Percentiles rank a stretch among this genome's conserved stretches.
Evolutionary conservation across 2,329 filamentous ascomycete genomes (phyloP).

Genomic region (Corniculantispora saksenae): DNA sequence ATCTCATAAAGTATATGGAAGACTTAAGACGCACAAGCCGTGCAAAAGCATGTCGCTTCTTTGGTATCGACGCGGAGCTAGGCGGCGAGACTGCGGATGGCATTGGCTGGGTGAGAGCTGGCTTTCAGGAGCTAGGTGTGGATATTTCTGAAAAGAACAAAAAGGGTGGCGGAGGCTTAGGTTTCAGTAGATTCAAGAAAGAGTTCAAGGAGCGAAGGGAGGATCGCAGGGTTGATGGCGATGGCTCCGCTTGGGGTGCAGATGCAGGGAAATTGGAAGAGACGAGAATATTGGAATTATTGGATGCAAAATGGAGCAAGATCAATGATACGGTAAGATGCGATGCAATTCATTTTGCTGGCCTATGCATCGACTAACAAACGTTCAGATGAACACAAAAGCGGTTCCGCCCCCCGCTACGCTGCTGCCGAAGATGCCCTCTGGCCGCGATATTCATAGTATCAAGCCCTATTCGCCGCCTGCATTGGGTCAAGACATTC

Average conservation of each 20-base stretch:
- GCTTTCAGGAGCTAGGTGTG: slow-evolving; percentile 72
- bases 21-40: slow-evolving; percentile 74
- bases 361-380: neutral
- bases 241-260: slow-evolving; percentile 68
- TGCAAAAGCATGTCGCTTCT: slow-evolving; percentile 85
- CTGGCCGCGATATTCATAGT: slow-evolving; percentile 81
- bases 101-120: slow-evolving; percentile 83
- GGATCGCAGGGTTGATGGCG: slow-evolving; percentile 73
- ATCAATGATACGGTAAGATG: slow-evolving; percentile 81
- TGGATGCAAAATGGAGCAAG: slow-evolving; percentile 87
- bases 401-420: slow-evolving; percentile 69
- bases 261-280: slow-evolving; percentile 88
- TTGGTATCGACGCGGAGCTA: slow-evolving; percentile 85
- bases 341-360: slow-evolving; percentile 1
- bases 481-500: slow-evolving; percentile 60
- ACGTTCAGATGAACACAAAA: slow-evolving; percentile 73
- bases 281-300: slow-evolving; percentile 78
- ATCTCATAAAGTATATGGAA: slow-evolving; percentile 71
- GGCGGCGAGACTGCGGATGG: slow-evolving; percentile 79
- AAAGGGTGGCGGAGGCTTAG: slow-evolving; percentile 47
- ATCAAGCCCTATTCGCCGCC: slow-evolving; percentile 69
- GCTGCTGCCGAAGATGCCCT: slow-evolving; percentile 77
- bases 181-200: slow-evolving; percentile 67
- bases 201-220: slow-evolving; percentile 77
- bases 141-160: slow-evolving; percentile 48